Base-by-base conservation (phyloP, 2,329 filamentous ascomycete genomes). In the Thermochaetoides dissita region DNA sequence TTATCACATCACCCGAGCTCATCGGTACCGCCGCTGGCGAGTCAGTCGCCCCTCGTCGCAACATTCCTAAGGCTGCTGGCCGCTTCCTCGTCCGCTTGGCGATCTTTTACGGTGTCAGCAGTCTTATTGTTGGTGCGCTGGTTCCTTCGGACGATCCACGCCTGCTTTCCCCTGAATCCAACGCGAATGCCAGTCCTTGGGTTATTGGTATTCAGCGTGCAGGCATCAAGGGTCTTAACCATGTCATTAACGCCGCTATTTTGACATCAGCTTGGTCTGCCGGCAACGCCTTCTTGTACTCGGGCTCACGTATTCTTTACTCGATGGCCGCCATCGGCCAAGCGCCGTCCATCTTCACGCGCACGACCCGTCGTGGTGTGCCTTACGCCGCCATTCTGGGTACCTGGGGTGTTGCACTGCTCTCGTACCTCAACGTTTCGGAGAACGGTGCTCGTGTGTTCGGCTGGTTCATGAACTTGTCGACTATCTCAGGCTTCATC, bases 391-490 rank as follows among this genome's bases (percentile, higher is more conserved):
- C 65, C 3, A 71, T 77, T 1, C 56, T 74, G 6, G 61, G 59
- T 41, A 76, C 74, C 6, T 69, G 67, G 65, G 57, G 69, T 1
- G 69, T 84, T 52, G 76, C 77, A 24, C 66, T 80, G 7, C 67
- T 87, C 3, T 76, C 77, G 0, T 87, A 79, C 63, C 72, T 87
- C 56, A 83, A 81, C 57, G 69, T 77, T 36, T 77, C 72, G 37
- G 71, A 69, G 49, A 71, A 68, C 30, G 78, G 78, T 17, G 68
- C 74, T 31, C 65, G 67, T 3, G 81, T 82, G 6, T 85, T 84
- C 58, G 69, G 66, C 40, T 85, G 80, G 76, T 81, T 85, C 56
- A 70, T 77, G 51, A 82, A 81, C 57, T 69, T 85, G 42, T 80
- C 76, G 30, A 83, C 73, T 42, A 72, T 76, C 41, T 71, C 69